phyloP scores from a whole-genome alignment of 2,329 filamentous ascomycete species.

The Davidsoniella virescens region DNA sequence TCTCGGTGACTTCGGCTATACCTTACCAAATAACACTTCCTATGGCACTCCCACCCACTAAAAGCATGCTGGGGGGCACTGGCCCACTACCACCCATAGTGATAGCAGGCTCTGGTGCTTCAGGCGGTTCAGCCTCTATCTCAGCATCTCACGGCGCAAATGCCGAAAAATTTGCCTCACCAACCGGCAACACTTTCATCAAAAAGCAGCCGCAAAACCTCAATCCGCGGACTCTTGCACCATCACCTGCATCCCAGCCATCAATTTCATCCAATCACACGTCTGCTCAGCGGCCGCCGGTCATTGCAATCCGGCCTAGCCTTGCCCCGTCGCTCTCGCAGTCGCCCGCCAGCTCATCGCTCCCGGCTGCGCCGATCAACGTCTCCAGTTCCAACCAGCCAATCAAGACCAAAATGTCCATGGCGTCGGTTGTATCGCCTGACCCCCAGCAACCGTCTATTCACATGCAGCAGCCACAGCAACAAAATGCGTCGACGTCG shows the following conservation, averaged over 20 bases:
- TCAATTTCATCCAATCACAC: not conserved
- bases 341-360: constrained; percentile 14
- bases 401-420: constrained; percentile 24
- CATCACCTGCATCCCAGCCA: constrained; percentile 3
- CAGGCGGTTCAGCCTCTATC: constrained; percentile 1
- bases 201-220: constrained; percentile 1
- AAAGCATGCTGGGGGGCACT: constrained; percentile 8
- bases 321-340: constrained; percentile 15
- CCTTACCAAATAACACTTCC: not conserved
- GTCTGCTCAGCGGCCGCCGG: constrained; percentile 8
- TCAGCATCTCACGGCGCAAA: constrained; percentile 1
- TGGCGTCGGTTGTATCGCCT: constrained; percentile 31
- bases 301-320: constrained; percentile 11
- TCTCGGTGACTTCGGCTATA: constrained; percentile 6
- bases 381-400: constrained; percentile 11
- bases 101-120: constrained; percentile 1
- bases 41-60: constrained; percentile 9
- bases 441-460: constrained; percentile 17
- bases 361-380: constrained; percentile 22
- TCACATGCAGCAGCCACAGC: constrained; percentile 3
- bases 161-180: constrained; percentile 12
- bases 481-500: constrained; percentile 1
- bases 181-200: not conserved
- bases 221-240: constrained; percentile 3
- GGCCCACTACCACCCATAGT: constrained; percentile 7